Percentiles rank a stretch among this genome's conserved stretches.
These are phyloP conservation scores for Xylaria scruposa DNA, from an alignment of 495 filamentous ascomycete species.

Conservation along the genomic window DNA sequence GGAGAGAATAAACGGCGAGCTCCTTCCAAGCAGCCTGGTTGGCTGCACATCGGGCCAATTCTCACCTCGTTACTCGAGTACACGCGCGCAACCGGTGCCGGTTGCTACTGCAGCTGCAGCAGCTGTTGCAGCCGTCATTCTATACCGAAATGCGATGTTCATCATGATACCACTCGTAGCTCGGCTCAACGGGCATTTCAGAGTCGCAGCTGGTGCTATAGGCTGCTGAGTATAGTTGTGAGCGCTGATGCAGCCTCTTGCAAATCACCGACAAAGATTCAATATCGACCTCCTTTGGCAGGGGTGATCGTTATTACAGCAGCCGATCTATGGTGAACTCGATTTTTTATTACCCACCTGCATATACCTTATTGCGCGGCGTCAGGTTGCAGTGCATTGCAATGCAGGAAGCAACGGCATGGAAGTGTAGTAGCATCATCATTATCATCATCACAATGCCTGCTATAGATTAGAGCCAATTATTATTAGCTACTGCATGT, in stretches of 20 bases:
- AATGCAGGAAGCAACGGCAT: constrained; percentile 19
- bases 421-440: background rate
- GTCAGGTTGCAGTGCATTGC: constrained; percentile 22
- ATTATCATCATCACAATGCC: constrained; percentile 8
- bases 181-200: constrained; percentile 1
- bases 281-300: background rate
- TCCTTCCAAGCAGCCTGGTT: background rate
- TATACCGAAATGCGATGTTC: background rate
- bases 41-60: constrained; percentile 4
- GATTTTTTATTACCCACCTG: constrained; percentile 25
- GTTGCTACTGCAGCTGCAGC: constrained; percentile 16
- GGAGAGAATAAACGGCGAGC: background rate
- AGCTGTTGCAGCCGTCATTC: background rate
- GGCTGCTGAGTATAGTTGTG: background rate
- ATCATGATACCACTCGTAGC: background rate
- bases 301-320: constrained; percentile 7
- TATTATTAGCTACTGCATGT: constrained; percentile 7
- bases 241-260: background rate
- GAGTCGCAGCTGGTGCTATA: background rate
- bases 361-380: constrained; percentile 26
- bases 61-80: background rate
- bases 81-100: constrained; percentile 20
- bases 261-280: constrained; percentile 11
- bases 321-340: constrained; percentile 13
- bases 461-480: constrained; percentile 1